phyloP scores from a whole-genome alignment of 2,329 filamentous ascomycete species.

The Pseudocercospora eumusae region DNA sequence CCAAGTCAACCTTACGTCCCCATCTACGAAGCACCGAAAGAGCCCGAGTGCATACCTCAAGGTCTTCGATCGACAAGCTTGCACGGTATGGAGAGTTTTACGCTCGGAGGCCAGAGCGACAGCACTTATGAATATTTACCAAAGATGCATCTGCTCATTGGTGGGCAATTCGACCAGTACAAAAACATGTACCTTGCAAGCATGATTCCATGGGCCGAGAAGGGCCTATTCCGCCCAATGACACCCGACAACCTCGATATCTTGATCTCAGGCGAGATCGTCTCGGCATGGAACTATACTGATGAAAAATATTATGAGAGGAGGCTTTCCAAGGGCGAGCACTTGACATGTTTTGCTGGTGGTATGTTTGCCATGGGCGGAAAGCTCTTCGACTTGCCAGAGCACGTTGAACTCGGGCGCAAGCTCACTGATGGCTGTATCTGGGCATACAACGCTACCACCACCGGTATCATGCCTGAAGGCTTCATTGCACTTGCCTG shows the following conservation, averaged over 20 bases:
- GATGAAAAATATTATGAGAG: slow-evolving; percentile 43
- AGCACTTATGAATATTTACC: slow-evolving; percentile 61
- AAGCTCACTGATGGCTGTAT: slow-evolving; percentile 58
- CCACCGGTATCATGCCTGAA: slow-evolving; percentile 59
- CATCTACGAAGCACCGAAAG: slow-evolving; percentile 12
- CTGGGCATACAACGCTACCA: slow-evolving; percentile 55
- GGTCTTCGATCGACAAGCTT: slow-evolving; percentile 56
- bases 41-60: slow-evolving; percentile 44
- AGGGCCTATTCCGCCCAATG: slow-evolving; percentile 78
- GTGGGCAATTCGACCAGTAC: slow-evolving; percentile 73
- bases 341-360: slow-evolving; percentile 57
- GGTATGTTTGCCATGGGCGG: slow-evolving; percentile 59
- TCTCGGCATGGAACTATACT: slow-evolving; percentile 46
- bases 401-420: slow-evolving; percentile 52
- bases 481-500: slow-evolving; percentile 49
- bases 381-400: slow-evolving; percentile 53
- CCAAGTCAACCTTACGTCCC: not conserved
- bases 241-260: slow-evolving; percentile 66
- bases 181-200: slow-evolving; percentile 69
- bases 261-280: slow-evolving; percentile 66
- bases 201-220: slow-evolving; percentile 67
- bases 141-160: slow-evolving; percentile 71
- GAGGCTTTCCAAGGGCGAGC: slow-evolving; percentile 50
- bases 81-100: slow-evolving; percentile 53
- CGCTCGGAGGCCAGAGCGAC: slow-evolving; percentile 58